A percentile compares a stretch with the other conserved stretches of the same genome.
Conservation (phyloP, 169 alveolate species). For the Eimeria praecox region DNA sequence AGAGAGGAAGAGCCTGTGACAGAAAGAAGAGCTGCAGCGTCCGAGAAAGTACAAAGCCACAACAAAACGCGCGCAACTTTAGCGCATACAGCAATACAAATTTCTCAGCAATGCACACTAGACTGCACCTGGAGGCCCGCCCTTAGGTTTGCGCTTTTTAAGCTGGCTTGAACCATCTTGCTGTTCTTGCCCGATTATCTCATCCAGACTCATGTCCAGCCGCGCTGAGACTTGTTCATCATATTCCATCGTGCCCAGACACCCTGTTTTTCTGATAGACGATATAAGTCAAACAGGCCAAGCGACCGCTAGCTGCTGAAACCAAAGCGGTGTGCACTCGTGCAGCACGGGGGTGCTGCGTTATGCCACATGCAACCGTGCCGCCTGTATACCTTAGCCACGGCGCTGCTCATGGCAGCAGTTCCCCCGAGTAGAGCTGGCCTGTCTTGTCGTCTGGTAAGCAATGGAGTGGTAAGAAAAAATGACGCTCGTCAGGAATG, state of each 20-base stretch:
- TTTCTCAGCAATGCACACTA: neutral
- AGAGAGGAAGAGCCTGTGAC: conserved; percentile 41
- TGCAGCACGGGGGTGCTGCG: conserved; percentile 66
- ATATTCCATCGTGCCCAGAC: conserved; percentile 65
- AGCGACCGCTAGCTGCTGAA: conserved; percentile 19
- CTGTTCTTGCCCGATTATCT: conserved; percentile 71
- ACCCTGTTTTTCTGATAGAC: neutral
- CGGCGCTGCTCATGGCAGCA: conserved; percentile 76
- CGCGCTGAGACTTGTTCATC: conserved; percentile 73
- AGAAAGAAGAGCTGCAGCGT: neutral
- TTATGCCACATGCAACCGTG: conserved; percentile 61
- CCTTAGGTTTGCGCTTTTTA: conserved; percentile 57
- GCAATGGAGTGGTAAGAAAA: neutral
- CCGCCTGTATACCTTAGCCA: conserved; percentile 11
- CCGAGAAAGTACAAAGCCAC: neutral
- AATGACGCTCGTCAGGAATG: neutral
- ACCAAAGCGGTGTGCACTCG: conserved; percentile 1
- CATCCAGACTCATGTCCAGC: conserved; percentile 77
- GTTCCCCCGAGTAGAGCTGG: neutral
- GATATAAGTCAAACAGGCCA: conserved; percentile 9
- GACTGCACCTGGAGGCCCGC: conserved; percentile 46
- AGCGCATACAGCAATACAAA: neutral
- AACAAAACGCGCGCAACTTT: neutral
- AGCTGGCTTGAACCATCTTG: conserved; percentile 63
- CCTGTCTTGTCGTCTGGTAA: neutral